Base-by-base conservation (phyloP, 2,329 filamentous ascomycete genomes). In the Blastomyces gilchristii region DNA sequence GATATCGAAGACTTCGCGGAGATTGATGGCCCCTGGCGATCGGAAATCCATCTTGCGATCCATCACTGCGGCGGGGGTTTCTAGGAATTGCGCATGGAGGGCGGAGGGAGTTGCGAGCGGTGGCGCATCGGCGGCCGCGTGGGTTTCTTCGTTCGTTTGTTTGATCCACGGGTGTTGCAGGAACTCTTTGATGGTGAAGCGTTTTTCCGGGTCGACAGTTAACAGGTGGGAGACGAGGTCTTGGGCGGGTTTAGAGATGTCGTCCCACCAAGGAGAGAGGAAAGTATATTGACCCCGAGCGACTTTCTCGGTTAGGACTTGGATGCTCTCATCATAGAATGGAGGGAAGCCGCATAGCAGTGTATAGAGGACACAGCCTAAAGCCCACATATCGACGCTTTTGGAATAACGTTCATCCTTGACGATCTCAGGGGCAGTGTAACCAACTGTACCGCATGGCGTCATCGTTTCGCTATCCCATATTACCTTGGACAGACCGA, bases 391-490 rank as follows among this genome's bases (percentile, higher is more conserved):
- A 72, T 99, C 94, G 56, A 99, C 94, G 60, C 91, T 95, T 81
- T 97, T 99, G 47, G 93, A 97, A 76, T 99, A 99, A 28, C 92
- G 86, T 78, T 99, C 94, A 76, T 99, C 94, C 78, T 97, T 97
- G 74, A 99, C 94, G 66, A 99, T 99, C 74, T 99, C 94, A 8
- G 94, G 94, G 3, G 94, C 94, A 3, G 94, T 97, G 78, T 99
- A 99, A 53, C 94, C 94, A 63, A 97, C 94, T 0, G 94, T 99
- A 63, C 94, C 94, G 75, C 94, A 99, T n/a, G 94, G 94, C 2
- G 94, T 99, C 90, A 97, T 97, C 11, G 94, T 99, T 73, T 96
- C 90, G 69, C 86, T 94, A 71, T 97, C 94, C 94, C 94, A 99
- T 18, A 99, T 91, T 68, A 99, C 89, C 78, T 99, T 99, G 67